Base-by-base conservation (phyloP, 352 stramenopile species). In the Pythium scleroteichum region DNA sequence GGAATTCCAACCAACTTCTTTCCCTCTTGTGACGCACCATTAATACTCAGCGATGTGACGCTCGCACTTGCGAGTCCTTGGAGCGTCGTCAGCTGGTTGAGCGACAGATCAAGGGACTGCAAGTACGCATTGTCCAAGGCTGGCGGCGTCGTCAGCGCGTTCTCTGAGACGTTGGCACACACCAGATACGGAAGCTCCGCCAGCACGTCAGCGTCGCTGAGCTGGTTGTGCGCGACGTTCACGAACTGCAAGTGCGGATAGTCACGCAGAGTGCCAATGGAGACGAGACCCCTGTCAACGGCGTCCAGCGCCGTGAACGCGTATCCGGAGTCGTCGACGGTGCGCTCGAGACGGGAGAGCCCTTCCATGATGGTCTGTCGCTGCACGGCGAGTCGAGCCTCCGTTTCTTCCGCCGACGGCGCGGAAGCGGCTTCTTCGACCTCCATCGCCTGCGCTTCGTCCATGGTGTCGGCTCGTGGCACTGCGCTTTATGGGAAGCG, bases 231-330 rank as follows among this genome's bases (percentile, higher is more conserved):
- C 16, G 82, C 64, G 12, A 90, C 54, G 52, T 92, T 90, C 22
- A 91, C 77, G 48, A 85, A 91, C 33, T 82, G 79, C 40, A 94
- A 59, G 45, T 92, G 81, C 50, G 64, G 58, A 53, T 90, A 94
- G 60, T 64, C 72, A 23, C 68, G 71, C 40, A 92, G 85, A 17
- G 78, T 66, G 8, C 85, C 80, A 20, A 94, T 62, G 38, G 29
- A 81, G 41, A 67, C 55, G 55, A 93, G 64, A 7, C 59, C 68
- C 64, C 86, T 87, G 63, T 55, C 82, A 24, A 84, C 69, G 16
- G 86, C 64, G 40, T 94, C 80, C 26, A 94, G 61, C 17, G 85
- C 76, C 16, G 79, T 91, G 63, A 91, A 92, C 16, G 85, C 82
- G 63, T 73, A 94, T 45, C 82, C 85, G 19, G 82, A 87, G 72